Conservation (phyloP, 1,284 basidiomycete species). For the Cryptococcus jaspeensis region DNA sequence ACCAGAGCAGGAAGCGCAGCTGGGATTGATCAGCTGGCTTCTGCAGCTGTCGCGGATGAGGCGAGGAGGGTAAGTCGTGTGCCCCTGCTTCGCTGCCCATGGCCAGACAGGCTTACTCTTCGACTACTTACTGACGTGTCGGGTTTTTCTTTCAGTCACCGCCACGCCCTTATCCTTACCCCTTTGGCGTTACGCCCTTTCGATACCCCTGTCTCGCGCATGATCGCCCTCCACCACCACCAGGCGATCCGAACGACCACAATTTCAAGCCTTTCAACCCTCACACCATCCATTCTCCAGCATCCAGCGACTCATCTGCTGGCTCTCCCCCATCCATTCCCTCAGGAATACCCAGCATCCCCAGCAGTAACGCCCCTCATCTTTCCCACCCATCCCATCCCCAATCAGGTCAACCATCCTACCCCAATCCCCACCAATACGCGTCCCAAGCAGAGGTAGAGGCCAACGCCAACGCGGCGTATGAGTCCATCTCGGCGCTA, state of each 20-base stretch:
- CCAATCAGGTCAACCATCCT: no score
- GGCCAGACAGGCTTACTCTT: no score
- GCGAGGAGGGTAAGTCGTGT: no score
- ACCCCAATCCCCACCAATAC: no score
- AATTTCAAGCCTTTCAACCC: slow-evolving; percentile 32
- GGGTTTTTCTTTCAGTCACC: not conserved
- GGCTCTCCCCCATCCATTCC: no score
- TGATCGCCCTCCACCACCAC: slow-evolving; percentile 26
- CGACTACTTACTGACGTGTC: no score
- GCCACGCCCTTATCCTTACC: slow-evolving; percentile 21
- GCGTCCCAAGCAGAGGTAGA: not conserved
- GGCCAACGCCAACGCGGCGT: slow-evolving; percentile 13
- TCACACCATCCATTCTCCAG: not conserved
- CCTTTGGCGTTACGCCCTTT: slow-evolving; percentile 37
- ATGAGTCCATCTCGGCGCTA: slow-evolving; percentile 16
- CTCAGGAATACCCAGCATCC: no score
- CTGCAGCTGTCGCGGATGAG: not conserved
- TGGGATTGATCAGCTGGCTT: not conserved
- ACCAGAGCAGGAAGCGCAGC: no score
- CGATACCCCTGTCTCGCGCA: slow-evolving; percentile 35
- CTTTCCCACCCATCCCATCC: no score
- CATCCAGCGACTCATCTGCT: no score
- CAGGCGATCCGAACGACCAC: slow-evolving; percentile 32
- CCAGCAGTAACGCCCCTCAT: no score
- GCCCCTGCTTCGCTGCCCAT: no score